Evolutionary conservation across 768 basidiomycete genomes (phyloP).

Genomic region (Tubosaeta sp.): DNA sequence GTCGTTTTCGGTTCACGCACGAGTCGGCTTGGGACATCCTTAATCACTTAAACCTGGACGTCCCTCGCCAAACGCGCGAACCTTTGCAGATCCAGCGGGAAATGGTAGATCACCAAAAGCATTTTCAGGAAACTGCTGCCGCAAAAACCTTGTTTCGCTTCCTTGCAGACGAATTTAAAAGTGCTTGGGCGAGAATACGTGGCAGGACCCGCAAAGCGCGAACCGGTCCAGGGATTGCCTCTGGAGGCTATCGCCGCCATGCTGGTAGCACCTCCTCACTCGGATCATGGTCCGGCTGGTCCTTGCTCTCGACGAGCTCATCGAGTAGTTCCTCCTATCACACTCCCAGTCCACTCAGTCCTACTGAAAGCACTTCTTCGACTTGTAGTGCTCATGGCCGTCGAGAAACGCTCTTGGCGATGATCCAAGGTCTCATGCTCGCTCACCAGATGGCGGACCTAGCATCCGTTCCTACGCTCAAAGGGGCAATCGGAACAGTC

Average conservation of each 20-base stretch:
- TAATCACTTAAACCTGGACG: background rate
- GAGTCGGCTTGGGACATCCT: constrained; percentile 15
- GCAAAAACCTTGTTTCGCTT: constrained; percentile 11
- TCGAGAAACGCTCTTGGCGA: background rate
- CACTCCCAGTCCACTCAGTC: background rate
- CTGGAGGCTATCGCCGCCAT: no score
- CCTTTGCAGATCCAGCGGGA: constrained; percentile 15
- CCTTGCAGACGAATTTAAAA: constrained; percentile 9
- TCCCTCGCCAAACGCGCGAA: background rate
- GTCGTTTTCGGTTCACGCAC: constrained; percentile 8
- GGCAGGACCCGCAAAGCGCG: background rate
- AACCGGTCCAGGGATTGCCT: background rate
- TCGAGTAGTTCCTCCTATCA: background rate
- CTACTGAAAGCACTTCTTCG: background rate
- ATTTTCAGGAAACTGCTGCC: constrained; percentile 12
- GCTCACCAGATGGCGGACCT: constrained; percentile 9
- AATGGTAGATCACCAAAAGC: constrained; percentile 13
- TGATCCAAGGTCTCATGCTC: constrained; percentile 7
- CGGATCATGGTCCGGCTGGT: background rate
- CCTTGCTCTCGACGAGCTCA: background rate
- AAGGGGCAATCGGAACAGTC: constrained; percentile 6
- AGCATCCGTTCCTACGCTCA: background rate
- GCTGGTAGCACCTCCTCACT: background rate
- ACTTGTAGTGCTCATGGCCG: constrained; percentile 1
- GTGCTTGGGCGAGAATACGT: constrained; percentile 3